Evolutionary conservation across 2,329 filamentous ascomycete species (phyloP), one percentile per base, ranked within the genome.

Genomic region (Stenocarpella maydis): DNA sequence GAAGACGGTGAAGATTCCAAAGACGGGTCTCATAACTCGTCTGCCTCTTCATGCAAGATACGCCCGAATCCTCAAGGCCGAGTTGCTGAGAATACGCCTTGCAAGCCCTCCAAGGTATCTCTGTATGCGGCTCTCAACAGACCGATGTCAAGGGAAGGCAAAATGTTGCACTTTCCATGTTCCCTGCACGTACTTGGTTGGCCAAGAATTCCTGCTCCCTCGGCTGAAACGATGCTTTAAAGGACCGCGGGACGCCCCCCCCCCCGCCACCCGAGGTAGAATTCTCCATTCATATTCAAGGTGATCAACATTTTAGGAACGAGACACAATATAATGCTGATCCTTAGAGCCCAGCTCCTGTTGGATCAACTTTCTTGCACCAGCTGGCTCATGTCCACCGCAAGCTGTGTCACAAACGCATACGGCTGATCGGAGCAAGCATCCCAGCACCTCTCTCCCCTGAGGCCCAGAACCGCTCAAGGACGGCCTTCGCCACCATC

Each of bases 391-490:
- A 69, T 55, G 50, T 74, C 69, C 8, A 72, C 66, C 6, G 71
- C 67, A 45, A 73, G 45, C 47, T 72, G 71, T 2, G 65, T 69
- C 14, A 73, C 69, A 60, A 80, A 77, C 3, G 73, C 73, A 55
- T 79, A 79, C 31, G 77, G 75, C 53, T 70, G 72, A 54, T 81
- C 78, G 58, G 82, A 82, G 71, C 81, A 82, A 43, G 69, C 73
- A 73, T 82, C 80, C 80, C 80, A 82, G 4, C 65, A 19, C 4
- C 71, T 76, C 64, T 76, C 64, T 73, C 54, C 0, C 76, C 75
- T 0, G 77, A 78, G 4, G 71, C 71, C 80, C 80, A 82, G 53
- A 79, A 82, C 21, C 31, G 73, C 65, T 80, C 74, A 1, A 82
- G 72, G 1, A 79, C 72, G 0, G 31, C 45, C 67, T 77, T 78